phyloP scores from a whole-genome alignment of 495 filamentous ascomycete species.

The Hyaloscypha hepaticicola region DNA sequence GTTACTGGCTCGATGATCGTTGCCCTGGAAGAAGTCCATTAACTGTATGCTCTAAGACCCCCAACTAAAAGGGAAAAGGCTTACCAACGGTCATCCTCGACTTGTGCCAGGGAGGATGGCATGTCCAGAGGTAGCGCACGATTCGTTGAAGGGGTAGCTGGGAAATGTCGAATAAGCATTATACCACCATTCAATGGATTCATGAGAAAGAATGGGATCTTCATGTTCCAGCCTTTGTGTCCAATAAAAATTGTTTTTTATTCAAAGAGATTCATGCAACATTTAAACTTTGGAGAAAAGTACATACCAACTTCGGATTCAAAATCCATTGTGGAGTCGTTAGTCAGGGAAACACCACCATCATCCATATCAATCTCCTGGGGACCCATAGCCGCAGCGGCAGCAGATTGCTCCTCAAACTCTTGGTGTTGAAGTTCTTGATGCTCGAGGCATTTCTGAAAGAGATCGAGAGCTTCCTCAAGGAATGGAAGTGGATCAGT shows the following conservation, averaged over 20 bases:
- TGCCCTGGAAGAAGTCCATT: conserved; percentile 40
- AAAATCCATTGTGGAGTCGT: background rate
- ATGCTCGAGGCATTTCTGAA: conserved; percentile 58
- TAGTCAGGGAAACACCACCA: background rate
- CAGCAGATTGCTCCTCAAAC: conserved; percentile 7
- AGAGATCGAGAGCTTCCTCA: conserved; percentile 61
- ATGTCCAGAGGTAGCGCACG: background rate
- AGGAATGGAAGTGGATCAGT: conserved; percentile 45
- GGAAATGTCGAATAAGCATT: background rate
- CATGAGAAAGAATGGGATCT: background rate
- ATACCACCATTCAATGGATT: background rate
- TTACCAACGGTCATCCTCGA: conserved; percentile 43
- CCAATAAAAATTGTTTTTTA: no score
- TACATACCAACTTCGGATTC: background rate
- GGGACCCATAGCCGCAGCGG: conserved; percentile 5
- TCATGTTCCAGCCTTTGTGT: background rate
- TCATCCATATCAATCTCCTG: conserved; percentile 4
- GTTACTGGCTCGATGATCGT: conserved; percentile 61
- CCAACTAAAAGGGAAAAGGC: background rate
- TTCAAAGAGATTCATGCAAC: no score
- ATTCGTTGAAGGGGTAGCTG: background rate
- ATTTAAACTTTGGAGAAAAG: background rate
- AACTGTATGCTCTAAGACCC: background rate
- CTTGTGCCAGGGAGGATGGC: conserved; percentile 22
- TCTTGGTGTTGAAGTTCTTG: conserved; percentile 58